These are phyloP conservation scores for Neofusicoccum sp. DNA, from an alignment of 2,329 filamentous ascomycete genomes.

Conservation along the genomic window DNA sequence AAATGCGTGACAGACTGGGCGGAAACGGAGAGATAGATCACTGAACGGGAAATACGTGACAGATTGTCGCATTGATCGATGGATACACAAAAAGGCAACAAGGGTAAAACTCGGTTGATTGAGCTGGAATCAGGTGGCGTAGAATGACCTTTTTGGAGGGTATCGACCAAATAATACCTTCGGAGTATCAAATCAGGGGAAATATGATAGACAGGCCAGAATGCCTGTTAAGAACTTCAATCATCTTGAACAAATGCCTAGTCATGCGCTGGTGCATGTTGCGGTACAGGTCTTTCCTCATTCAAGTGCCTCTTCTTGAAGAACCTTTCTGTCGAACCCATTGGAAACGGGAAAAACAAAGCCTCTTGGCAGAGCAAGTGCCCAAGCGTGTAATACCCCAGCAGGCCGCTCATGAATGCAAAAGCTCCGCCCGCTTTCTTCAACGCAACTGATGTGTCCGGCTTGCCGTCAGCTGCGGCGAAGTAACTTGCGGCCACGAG, in stretches of 20 bases:
- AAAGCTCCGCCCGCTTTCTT: conserved; percentile 48
- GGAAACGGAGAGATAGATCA: too few relatives aligned
- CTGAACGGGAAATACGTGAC: too few relatives aligned
- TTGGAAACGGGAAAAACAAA: background rate
- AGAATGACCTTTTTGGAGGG: too few relatives aligned
- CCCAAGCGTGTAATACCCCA: conserved; percentile 34
- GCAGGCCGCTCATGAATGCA: conserved; percentile 47
- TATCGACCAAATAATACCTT: too few relatives aligned
- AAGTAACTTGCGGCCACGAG: conserved; percentile 48
- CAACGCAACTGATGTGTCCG: conserved; percentile 33
- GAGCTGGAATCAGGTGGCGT: too few relatives aligned
- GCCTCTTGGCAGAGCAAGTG: conserved; percentile 7
- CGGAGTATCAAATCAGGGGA: too few relatives aligned
- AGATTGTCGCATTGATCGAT: too few relatives aligned
- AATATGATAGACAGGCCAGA: too few relatives aligned
- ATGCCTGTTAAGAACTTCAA: too few relatives aligned
- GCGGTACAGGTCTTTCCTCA: background rate
- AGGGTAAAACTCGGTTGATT: too few relatives aligned
- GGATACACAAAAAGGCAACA: too few relatives aligned
- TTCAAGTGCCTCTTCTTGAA: conserved; percentile 1
- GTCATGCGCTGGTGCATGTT: background rate
- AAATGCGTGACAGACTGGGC: too few relatives aligned
- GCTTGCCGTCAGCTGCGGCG: conserved; percentile 44
- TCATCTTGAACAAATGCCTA: background rate
- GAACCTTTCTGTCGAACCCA: conserved; percentile 9